Conservation (phyloP, 345 rosid genomes). For the Eucalyptus tenuipes region DNA sequence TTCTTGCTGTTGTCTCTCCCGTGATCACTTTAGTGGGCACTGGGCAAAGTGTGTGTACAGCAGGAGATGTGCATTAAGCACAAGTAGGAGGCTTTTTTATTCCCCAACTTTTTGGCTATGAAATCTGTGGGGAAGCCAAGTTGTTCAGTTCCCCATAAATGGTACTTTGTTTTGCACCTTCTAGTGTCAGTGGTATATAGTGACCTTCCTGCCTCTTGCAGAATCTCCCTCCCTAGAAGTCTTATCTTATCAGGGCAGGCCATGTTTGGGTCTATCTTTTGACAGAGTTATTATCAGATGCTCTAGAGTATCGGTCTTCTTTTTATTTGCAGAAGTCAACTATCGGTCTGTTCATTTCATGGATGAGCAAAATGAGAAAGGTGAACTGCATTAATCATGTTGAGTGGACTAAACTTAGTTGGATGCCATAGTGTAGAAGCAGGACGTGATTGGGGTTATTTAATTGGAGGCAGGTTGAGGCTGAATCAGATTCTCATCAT, state of each 20-base stretch:
- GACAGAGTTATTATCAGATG: neutral
- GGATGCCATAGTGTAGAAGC: neutral
- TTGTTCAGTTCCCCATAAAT: neutral
- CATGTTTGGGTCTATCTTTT: neutral
- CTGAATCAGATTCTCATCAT: neutral
- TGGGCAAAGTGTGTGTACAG: conserved; percentile 17
- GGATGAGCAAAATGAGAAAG: neutral
- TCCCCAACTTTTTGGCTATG: neutral
- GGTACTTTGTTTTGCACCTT: neutral
- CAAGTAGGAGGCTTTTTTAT: conserved; percentile 8
- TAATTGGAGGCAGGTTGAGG: neutral
- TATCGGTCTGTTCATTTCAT: neutral
- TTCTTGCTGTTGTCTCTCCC: neutral
- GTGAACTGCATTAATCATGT: neutral
- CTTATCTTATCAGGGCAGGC: neutral
- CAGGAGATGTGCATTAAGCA: neutral
- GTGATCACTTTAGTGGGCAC: neutral
- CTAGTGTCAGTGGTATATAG: neutral
- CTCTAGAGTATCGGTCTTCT: neutral
- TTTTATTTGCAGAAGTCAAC: neutral
- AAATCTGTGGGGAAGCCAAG: neutral
- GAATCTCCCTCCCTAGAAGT: neutral
- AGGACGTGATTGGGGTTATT: neutral
- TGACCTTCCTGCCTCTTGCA: neutral
- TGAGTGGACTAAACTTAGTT: neutral